Evolutionary conservation across 192 early-diverging fungal genomes (phyloP), one percentile per base, ranked within the genome.

Genomic region (Mortierella antarctica): DNA sequence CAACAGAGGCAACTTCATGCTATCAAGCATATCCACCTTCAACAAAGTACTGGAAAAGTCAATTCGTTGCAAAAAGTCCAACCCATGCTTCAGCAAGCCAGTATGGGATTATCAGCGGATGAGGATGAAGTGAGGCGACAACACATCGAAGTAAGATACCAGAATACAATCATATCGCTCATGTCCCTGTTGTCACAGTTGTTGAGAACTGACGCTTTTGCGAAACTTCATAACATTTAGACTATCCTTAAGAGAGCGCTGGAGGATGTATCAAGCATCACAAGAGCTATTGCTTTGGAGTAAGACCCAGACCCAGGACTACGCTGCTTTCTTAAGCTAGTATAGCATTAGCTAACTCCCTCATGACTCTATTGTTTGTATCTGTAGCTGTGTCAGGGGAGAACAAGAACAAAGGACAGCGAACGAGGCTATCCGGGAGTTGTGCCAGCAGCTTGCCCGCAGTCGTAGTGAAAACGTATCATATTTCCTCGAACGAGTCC

Each of bases 1-100:
- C 59, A 58, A 15, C 70, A 72, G 47, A 64, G 77, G n/a, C 77
- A 80, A 17, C 40, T 53, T 5, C 59, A 67, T 10, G 47, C 62
- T 6, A 13, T 72, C 11, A 71, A 72, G 21, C 52, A 80, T 12
- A 68, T 72, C 44, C 60, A 68, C 40, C 58, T 39, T 11, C 58
- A 68, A 45, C 70, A 80, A 40, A 67, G 65, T 47, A 13, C 17
- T 1, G 49, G 39, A 18, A 80, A 45, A 51, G 52, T 67, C 9
- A 46, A 42, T 4, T 15, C 68, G 0, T 31, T 72, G 39, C 65
- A 71, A 20, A 64, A 72, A 13, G 67, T 61, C n/a, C 48, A 71
- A 20, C 15, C 50, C 17, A 63, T 31, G 8, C 18, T 67, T 39
- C 62, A 64, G 1, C 52, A 49, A 40, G 14, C 45, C 2, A 44